These are phyloP conservation scores for Aspergillus sp. DNA, from an alignment of 2,329 filamentous ascomycete genomes.

Conservation along the genomic window DNA sequence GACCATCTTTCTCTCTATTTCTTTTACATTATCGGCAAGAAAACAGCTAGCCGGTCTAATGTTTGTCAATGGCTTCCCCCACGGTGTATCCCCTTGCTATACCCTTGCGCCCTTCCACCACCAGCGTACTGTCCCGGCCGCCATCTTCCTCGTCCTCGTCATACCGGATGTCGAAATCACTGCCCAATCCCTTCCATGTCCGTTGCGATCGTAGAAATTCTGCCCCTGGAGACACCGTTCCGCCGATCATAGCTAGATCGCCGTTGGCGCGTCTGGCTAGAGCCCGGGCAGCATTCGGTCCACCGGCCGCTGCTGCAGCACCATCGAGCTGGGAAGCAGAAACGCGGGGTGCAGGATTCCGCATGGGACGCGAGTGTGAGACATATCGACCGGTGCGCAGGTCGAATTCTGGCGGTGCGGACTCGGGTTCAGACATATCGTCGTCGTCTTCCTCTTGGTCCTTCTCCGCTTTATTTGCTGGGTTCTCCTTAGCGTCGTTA, in stretches of 20 bases:
- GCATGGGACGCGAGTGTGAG: slow-evolving; percentile 55
- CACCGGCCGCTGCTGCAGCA: slow-evolving; percentile 15
- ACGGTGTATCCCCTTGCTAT: slow-evolving; percentile 83
- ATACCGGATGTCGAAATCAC: slow-evolving; percentile 62
- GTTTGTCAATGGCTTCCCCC: slow-evolving; percentile 46
- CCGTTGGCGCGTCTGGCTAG: slow-evolving; percentile 59
- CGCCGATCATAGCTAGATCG: slow-evolving; percentile 73
- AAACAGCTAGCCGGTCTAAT: slow-evolving; percentile 11
- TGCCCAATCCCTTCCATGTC: slow-evolving; percentile 88
- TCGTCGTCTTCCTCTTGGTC: slow-evolving; percentile 33
- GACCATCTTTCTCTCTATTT: too few relatives aligned
- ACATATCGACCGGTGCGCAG: slow-evolving; percentile 78
- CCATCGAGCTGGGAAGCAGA: slow-evolving; percentile 17
- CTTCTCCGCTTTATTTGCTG: slow-evolving; percentile 5
- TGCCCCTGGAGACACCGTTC: slow-evolving; percentile 81
- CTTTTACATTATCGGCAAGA: too few relatives aligned
- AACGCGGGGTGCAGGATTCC: slow-evolving; percentile 25
- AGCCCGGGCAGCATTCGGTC: slow-evolving; percentile 32
- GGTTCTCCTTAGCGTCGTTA: slow-evolving; percentile 10
- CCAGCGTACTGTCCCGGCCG: slow-evolving; percentile 46
- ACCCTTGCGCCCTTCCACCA: slow-evolving; percentile 81
- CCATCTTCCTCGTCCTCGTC: slow-evolving; percentile 46
- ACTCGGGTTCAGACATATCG: slow-evolving; percentile 62
- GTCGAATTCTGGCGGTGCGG: slow-evolving; percentile 78
- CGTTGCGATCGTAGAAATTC: slow-evolving; percentile 74